phyloP scores from a whole-genome alignment of 208 protist species.

The Trypanosoma cruzi region DNA sequence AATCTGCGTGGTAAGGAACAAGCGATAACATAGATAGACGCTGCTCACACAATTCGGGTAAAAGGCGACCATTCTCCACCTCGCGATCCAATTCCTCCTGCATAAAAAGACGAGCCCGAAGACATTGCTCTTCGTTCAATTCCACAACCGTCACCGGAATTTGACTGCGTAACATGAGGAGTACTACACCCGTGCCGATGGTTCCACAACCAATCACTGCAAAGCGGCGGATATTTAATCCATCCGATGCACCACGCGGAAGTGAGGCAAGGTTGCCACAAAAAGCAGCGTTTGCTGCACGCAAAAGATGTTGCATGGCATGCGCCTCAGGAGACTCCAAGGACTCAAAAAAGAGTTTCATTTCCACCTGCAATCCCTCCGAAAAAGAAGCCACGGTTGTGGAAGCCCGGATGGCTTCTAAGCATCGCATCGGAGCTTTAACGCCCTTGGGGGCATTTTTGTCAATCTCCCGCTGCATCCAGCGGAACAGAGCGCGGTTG shows the following conservation, averaged over 20 bases:
- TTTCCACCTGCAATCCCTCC: conserved; percentile 48
- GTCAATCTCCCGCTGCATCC: conserved; percentile 42
- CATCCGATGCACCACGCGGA: neutral
- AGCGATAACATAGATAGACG: conserved; percentile 38
- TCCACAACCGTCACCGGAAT: conserved; percentile 79
- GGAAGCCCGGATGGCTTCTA: conserved; percentile 51
- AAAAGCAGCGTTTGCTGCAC: conserved; percentile 40
- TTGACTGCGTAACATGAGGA: conserved; percentile 54
- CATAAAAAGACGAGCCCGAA: conserved; percentile 26
- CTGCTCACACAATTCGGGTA: conserved; percentile 20
- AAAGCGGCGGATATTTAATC: conserved; percentile 32
- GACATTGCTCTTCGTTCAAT: conserved; percentile 39
- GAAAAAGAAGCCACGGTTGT: conserved; percentile 27
- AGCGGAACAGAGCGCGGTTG: conserved; percentile 41
- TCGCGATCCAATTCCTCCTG: conserved; percentile 33
- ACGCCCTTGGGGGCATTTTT: conserved; percentile 44
- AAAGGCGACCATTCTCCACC: conserved; percentile 37
- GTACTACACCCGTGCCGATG: conserved; percentile 78
- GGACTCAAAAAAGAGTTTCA: conserved; percentile 44
- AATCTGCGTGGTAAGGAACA: conserved; percentile 31
- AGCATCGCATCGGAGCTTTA: conserved; percentile 38
- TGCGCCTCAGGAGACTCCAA: conserved; percentile 40
- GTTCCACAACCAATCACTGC: conserved; percentile 84
- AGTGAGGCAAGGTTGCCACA: conserved; percentile 15
- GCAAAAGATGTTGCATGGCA: conserved; percentile 79